Evolutionary conservation across 2,329 filamentous ascomycete species (phyloP).

Genomic region (Nectriaceae sp.): DNA sequence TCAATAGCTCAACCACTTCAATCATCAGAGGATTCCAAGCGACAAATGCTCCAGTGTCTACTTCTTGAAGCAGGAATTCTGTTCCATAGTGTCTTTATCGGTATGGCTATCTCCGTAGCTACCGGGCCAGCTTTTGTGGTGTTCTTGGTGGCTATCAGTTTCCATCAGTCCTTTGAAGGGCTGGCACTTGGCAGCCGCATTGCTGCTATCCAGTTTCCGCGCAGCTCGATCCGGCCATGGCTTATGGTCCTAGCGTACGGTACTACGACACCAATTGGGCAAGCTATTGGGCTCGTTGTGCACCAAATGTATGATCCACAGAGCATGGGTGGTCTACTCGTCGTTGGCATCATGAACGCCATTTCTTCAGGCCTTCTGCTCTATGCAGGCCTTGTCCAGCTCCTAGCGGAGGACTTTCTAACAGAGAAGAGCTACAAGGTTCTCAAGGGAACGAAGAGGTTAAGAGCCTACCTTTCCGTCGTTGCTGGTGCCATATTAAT

Average conservation of each 20-base stretch:
- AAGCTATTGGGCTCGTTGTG: slow-evolving; percentile 77
- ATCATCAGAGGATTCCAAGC: slow-evolving; percentile 60
- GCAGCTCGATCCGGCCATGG: slow-evolving; percentile 75
- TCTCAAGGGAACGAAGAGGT: slow-evolving; percentile 61
- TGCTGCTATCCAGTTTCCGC: slow-evolving; percentile 77
- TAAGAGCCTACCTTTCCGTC: slow-evolving; percentile 65
- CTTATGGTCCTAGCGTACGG: slow-evolving; percentile 79
- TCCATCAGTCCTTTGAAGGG: slow-evolving; percentile 88
- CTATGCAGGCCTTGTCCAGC: slow-evolving; percentile 81
- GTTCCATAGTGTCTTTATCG: slow-evolving; percentile 84
- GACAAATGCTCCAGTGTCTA: slow-evolving; percentile 74
- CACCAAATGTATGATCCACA: slow-evolving; percentile 80
- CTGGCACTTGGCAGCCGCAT: slow-evolving; percentile 85
- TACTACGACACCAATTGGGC: slow-evolving; percentile 77
- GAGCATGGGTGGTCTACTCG: slow-evolving; percentile 73
- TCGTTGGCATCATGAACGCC: slow-evolving; percentile 87
- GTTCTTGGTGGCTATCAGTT: slow-evolving; percentile 77
- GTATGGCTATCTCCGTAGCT: slow-evolving; percentile 81
- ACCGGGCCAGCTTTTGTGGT: slow-evolving; percentile 79
- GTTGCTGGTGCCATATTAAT: slow-evolving; percentile 66
- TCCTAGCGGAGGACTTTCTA: slow-evolving; percentile 82
- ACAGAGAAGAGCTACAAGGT: slow-evolving; percentile 73
- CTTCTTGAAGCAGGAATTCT: slow-evolving; percentile 82
- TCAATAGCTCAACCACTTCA: slow-evolving; percentile 18
- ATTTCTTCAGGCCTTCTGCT: slow-evolving; percentile 78